These are phyloP conservation scores for Wickerhamiella brachini DNA, from an alignment of 805 yeast genomes.

Conservation along the genomic window DNA sequence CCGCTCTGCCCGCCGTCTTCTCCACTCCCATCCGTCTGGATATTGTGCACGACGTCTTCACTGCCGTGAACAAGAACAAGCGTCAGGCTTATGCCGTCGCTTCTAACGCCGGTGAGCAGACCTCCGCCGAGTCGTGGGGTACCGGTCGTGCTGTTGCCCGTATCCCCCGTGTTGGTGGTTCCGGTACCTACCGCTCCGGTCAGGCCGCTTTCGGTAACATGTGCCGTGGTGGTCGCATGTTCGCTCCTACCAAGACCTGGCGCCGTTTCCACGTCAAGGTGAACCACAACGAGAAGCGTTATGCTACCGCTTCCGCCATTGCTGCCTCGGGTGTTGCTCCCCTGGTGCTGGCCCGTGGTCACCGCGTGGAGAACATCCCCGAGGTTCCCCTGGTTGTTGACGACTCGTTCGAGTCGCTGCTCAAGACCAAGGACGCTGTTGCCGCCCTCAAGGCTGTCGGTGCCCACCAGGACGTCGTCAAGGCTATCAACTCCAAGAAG, in stretches of 20 bases:
- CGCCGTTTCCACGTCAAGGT: constrained; percentile 99
- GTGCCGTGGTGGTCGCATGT: constrained; percentile 99
- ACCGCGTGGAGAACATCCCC: constrained; percentile 95
- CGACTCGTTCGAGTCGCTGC: constrained; percentile 79
- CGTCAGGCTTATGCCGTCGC: constrained; percentile 99
- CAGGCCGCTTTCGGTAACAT: constrained; percentile 99
- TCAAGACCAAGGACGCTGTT: constrained; percentile 97
- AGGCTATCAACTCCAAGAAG: constrained; percentile 97
- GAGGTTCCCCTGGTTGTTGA: constrained; percentile 98
- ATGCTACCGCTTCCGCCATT: constrained; percentile 98
- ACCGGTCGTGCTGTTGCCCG: constrained; percentile 99
- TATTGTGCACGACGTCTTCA: constrained; percentile 96
- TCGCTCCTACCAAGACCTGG: constrained; percentile 99
- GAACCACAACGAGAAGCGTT: constrained; percentile 99
- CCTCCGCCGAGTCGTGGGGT: constrained; percentile 99
- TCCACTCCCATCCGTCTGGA: constrained; percentile 99
- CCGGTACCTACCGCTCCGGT: constrained; percentile 99
- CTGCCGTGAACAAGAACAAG: constrained; percentile 98
- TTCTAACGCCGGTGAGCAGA: constrained; percentile 98
- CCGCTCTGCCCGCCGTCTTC: constrained; percentile 97
- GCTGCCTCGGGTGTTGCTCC: constrained; percentile 99
- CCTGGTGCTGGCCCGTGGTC: constrained; percentile 98
- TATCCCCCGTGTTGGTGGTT: constrained; percentile 99
- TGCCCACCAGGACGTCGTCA: constrained; percentile 96
- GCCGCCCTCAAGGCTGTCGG: constrained; percentile 97